Evolutionary conservation across 1,284 basidiomycete species (phyloP).

Genomic region (Ganoderma multipileum): DNA sequence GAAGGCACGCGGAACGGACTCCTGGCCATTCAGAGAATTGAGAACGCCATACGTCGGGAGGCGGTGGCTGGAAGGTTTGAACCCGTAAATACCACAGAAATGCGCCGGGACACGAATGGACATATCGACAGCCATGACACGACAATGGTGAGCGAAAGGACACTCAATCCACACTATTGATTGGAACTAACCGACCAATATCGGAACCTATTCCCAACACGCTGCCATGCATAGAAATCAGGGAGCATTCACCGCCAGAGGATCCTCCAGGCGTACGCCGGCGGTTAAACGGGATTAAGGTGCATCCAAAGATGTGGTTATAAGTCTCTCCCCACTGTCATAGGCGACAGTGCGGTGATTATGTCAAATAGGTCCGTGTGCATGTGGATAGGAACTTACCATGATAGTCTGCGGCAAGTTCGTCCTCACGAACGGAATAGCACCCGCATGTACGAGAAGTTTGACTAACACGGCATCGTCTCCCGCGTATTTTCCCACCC

Average conservation of each 20-base stretch:
- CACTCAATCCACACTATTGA: neutral
- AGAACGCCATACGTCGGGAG: constrained; percentile 32
- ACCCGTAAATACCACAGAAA: constrained; percentile 81
- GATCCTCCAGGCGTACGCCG: constrained; percentile 62
- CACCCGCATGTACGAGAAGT: constrained; percentile 64
- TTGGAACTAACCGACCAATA: constrained; percentile 58
- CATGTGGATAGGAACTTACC: constrained; percentile 21
- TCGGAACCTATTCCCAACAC: constrained; percentile 74
- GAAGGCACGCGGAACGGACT: constrained; percentile 27
- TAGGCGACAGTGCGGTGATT: neutral
- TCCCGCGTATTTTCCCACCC: constrained; percentile 34
- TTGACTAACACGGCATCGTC: constrained; percentile 53
- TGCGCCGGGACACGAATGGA: constrained; percentile 74
- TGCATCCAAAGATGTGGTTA: constrained; percentile 74
- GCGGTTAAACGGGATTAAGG: constrained; percentile 67
- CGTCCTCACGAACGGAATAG: constrained; percentile 73
- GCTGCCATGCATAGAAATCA: constrained; percentile 63
- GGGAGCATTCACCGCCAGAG: constrained; percentile 66
- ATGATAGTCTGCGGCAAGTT: constrained; percentile 72
- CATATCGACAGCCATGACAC: constrained; percentile 4
- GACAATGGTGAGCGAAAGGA: neutral
- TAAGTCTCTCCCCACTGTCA: constrained; percentile 66
- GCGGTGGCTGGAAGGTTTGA: constrained; percentile 64
- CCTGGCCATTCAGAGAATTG: constrained; percentile 35
- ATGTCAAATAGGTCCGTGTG: neutral